Conservation (phyloP, 78 protist genomes). For the Dictyostelium firmibasis region DNA sequence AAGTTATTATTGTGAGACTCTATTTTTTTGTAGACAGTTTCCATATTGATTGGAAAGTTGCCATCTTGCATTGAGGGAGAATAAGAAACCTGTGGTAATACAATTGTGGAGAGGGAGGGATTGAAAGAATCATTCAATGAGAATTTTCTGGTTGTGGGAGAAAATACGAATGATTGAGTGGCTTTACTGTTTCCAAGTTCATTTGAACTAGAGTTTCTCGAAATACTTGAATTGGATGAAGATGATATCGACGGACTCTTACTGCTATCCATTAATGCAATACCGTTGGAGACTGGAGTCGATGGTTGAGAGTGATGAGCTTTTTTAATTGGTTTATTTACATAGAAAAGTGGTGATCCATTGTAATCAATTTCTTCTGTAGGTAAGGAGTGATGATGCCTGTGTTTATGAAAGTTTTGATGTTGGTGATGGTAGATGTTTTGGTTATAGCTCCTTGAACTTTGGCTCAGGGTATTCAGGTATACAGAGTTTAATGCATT, state of each 20-base stretch:
- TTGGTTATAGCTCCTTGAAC: not conserved
- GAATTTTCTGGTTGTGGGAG: not conserved
- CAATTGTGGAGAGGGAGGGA: not conserved
- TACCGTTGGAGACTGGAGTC: not conserved
- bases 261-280: not conserved
- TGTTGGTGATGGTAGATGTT: not conserved
- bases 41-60: constrained; percentile 6
- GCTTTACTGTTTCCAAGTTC: not conserved
- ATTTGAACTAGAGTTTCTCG: not conserved
- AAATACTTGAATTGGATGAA: not conserved
- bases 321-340: not conserved
- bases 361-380: not conserved
- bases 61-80: constrained; percentile 2
- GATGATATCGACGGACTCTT: not conserved
- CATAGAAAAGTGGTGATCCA: not conserved
- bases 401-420: not conserved
- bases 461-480: not conserved
- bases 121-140: constrained; percentile 1
- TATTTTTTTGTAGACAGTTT: constrained; percentile 4
- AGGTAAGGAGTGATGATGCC: not conserved
- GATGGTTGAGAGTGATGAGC: not conserved
- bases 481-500: not conserved
- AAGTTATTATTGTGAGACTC: constrained; percentile 3
- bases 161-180: not conserved
- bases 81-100: not conserved